Percentiles rank a stretch among this genome's conserved stretches.
These are phyloP conservation scores for Quercus berberidifolia DNA, from an alignment of 306 rosid species.

Conservation along the genomic window DNA sequence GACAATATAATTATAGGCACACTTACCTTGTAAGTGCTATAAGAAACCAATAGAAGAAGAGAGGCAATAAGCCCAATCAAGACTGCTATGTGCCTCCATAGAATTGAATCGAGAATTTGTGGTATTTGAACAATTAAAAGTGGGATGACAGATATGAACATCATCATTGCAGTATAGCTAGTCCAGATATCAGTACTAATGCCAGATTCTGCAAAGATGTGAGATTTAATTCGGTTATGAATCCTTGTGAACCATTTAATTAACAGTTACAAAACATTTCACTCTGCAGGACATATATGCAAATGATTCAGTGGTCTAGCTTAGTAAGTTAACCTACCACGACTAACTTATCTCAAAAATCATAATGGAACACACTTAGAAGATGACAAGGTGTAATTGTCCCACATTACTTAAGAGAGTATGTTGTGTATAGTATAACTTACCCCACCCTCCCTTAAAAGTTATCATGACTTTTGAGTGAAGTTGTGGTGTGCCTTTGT, in stretches of 20 bases:
- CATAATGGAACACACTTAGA: neutral
- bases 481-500: too few relatives aligned
- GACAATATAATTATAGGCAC: conserved; percentile 1
- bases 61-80: conserved; percentile 75
- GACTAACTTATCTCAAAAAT: neutral
- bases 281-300: neutral
- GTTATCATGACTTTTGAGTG: too few relatives aligned
- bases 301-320: neutral
- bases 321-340: neutral
- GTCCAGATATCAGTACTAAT: conserved; percentile 96
- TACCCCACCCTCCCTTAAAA: too few relatives aligned
- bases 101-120: conserved; percentile 61
- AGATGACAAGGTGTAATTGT: neutral
- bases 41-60: conserved; percentile 39
- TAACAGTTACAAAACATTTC: neutral
- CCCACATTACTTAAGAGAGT: too few relatives aligned
- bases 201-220: conserved; percentile 72
- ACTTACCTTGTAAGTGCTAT: conserved; percentile 78
- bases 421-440: too few relatives aligned
- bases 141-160: conserved; percentile 73
- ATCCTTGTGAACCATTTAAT: neutral
- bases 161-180: conserved; percentile 73
- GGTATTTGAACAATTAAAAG: conserved; percentile 82
- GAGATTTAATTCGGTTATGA: conserved; percentile 8
- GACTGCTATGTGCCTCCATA: conserved; percentile 74